A percentile compares a stretch with the other conserved stretches of the same genome.
Conservation (phyloP, 2,329 filamentous ascomycete genomes). For the Tolypocladium cylindrosporum region DNA sequence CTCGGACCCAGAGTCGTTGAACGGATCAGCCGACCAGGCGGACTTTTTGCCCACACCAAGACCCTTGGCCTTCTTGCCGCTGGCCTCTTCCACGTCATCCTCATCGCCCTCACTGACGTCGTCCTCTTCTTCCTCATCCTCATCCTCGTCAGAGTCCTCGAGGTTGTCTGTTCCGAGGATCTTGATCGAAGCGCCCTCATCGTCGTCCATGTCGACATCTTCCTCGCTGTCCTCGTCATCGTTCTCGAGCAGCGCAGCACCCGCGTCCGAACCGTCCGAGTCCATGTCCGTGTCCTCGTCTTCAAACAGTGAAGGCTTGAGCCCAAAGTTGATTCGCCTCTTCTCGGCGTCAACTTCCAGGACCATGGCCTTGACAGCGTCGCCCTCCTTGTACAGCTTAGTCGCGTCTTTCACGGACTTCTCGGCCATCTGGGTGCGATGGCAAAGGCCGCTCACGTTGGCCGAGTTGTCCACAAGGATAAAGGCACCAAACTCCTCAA, state of each 20-base stretch:
- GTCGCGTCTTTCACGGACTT: constrained; percentile 72
- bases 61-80: constrained; percentile 19
- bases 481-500: constrained; percentile 92
- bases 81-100: constrained; percentile 29
- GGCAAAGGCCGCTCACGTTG: constrained; percentile 88
- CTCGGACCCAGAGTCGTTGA: constrained; percentile 49
- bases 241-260: constrained; percentile 32
- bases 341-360: constrained; percentile 66
- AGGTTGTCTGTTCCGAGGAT: constrained; percentile 37
- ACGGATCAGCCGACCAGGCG: constrained; percentile 71
- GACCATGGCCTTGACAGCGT: constrained; percentile 86
- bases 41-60: constrained; percentile 60
- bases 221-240: constrained; percentile 38
- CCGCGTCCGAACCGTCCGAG: constrained; percentile 35
- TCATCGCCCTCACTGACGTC: constrained; percentile 29
- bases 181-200: constrained; percentile 26
- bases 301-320: constrained; percentile 88
- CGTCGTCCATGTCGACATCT: constrained; percentile 39
- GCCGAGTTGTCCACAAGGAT: constrained; percentile 78
- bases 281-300: constrained; percentile 46
- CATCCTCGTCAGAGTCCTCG: constrained; percentile 27
- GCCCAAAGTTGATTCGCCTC: constrained; percentile 74
- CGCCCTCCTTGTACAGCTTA: constrained; percentile 82
- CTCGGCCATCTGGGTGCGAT: constrained; percentile 86
- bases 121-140: constrained; percentile 19